phyloP scores from a whole-genome alignment of 192 early-diverging fungal species.

The Jimgerdemannia flammicorona region DNA sequence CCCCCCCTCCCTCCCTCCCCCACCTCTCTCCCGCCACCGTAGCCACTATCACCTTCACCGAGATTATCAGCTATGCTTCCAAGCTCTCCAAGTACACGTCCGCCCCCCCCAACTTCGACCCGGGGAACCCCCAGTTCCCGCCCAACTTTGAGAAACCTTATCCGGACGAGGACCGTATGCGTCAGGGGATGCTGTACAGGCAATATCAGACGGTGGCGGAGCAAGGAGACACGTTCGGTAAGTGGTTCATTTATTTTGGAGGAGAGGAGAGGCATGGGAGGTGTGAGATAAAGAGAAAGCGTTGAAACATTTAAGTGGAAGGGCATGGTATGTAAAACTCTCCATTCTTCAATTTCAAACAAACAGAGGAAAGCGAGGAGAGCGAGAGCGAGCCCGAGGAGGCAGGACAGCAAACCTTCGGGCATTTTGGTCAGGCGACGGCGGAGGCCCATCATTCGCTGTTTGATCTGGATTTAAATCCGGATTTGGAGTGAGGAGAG shows the following conservation, averaged over 20 bases:
- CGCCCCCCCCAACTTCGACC: conserved; percentile 48
- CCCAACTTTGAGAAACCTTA: conserved; percentile 53
- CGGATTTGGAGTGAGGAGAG: conserved; percentile 20
- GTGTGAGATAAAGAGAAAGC: too few relatives aligned
- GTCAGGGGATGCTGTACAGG: conserved; percentile 43
- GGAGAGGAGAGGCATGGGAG: too few relatives aligned
- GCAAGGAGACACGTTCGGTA: conserved; percentile 26
- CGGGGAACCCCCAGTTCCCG: conserved; percentile 33
- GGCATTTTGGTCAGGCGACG: conserved; percentile 8
- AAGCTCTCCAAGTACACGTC: conserved; percentile 48
- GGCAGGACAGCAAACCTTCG: conserved; percentile 9
- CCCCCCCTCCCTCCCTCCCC: conserved; percentile 1
- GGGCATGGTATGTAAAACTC: too few relatives aligned
- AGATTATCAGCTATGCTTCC: conserved; percentile 48
- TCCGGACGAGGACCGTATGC: conserved; percentile 50
- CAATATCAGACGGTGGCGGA: conserved; percentile 38
- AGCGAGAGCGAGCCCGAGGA: conserved; percentile 26
- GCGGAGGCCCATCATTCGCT: conserved; percentile 16
- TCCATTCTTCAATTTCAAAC: neutral
- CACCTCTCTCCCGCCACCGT: neutral
- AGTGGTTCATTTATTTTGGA: too few relatives aligned
- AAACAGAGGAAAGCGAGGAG: conserved; percentile 24
- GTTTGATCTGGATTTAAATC: conserved; percentile 39
- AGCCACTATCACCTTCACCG: conserved; percentile 39
- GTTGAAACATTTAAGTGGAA: too few relatives aligned